These are phyloP conservation scores for Alternaria alternata DNA, from an alignment of 2,329 filamentous ascomycete genomes.

Conservation along the genomic window DNA sequence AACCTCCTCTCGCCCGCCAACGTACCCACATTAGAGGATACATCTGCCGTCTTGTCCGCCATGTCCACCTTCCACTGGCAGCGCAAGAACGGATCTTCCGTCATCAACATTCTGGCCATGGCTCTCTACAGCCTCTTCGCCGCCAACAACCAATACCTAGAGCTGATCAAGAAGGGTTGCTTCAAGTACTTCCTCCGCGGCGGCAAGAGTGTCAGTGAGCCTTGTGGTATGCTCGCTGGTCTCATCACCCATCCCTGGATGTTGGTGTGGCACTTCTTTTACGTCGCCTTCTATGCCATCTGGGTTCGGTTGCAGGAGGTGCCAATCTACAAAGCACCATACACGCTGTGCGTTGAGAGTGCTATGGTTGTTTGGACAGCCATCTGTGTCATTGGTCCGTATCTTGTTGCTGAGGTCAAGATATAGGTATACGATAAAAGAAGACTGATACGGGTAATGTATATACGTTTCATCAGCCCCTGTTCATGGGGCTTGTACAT, in stretches of 20 bases:
- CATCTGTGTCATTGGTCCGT: slow-evolving; percentile 81
- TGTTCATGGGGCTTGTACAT: slow-evolving; percentile 2
- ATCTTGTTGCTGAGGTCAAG: slow-evolving; percentile 74
- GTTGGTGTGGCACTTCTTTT: slow-evolving; percentile 93
- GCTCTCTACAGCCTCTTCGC: slow-evolving; percentile 92
- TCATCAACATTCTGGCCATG: slow-evolving; percentile 98
- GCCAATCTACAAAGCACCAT: slow-evolving; percentile 52
- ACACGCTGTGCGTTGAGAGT: slow-evolving; percentile 69
- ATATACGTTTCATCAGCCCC: not conserved
- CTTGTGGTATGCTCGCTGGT: slow-evolving; percentile 81
- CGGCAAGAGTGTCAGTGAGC: slow-evolving; percentile 76
- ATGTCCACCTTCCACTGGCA: slow-evolving; percentile 85
- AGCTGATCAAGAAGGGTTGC: slow-evolving; percentile 85
- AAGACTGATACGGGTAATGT: not conserved
- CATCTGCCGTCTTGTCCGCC: slow-evolving; percentile 69
- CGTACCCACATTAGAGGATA: slow-evolving; percentile 75
- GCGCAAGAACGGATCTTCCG: slow-evolving; percentile 80
- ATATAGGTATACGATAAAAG: slow-evolving; percentile 10
- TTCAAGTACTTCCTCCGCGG: slow-evolving; percentile 88
- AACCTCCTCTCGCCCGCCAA: slow-evolving; percentile 74
- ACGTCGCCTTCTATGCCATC: slow-evolving; percentile 86
- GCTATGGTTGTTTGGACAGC: slow-evolving; percentile 80
- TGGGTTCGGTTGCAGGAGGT: slow-evolving; percentile 69
- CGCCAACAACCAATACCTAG: slow-evolving; percentile 70
- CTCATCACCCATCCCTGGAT: slow-evolving; percentile 79